phyloP scores from a whole-genome alignment of 2,329 filamentous ascomycete species.

The Cytospora piceae region DNA sequence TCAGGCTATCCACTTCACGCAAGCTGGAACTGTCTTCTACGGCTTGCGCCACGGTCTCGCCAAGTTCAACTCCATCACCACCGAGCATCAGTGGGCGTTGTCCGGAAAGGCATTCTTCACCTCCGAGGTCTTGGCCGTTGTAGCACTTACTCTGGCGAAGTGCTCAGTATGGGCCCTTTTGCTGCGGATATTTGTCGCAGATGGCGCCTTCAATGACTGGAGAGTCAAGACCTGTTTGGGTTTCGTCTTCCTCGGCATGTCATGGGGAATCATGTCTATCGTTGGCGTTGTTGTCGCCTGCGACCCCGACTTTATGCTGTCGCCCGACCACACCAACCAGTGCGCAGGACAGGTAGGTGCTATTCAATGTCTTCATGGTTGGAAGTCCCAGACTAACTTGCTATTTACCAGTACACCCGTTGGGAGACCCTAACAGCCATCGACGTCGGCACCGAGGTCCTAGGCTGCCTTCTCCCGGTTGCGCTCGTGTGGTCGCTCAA shows the following conservation, averaged over 20 bases:
- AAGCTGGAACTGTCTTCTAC: constrained; percentile 6
- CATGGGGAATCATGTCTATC: constrained; percentile 29
- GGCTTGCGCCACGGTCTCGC: constrained; percentile 11
- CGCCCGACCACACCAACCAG: not conserved
- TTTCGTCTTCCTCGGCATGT: constrained; percentile 22
- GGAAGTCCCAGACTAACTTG: not conserved
- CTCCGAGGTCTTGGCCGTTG: constrained; percentile 19
- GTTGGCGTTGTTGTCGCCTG: not conserved
- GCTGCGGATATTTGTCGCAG: constrained; percentile 29
- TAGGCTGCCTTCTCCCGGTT: constrained; percentile 29
- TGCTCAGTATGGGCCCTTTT: constrained; percentile 32
- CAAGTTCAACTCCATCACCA: constrained; percentile 10
- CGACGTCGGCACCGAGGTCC: constrained; percentile 31
- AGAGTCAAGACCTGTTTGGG: constrained; percentile 26
- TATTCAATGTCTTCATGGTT: not conserved
- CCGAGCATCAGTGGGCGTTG: not conserved
- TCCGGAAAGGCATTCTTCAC: constrained; percentile 25
- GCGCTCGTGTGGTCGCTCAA: constrained; percentile 29
- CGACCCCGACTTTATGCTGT: not conserved
- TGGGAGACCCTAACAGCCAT: constrained; percentile 26
- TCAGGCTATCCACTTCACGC: constrained; percentile 1
- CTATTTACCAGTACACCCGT: constrained; percentile 5
- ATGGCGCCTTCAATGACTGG: constrained; percentile 23
- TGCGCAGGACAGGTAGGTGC: not conserved
- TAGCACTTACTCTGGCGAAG: constrained; percentile 29